Base-by-base conservation (phyloP, 169 alveolate genomes). In the Plasmodium falciparum region DNA sequence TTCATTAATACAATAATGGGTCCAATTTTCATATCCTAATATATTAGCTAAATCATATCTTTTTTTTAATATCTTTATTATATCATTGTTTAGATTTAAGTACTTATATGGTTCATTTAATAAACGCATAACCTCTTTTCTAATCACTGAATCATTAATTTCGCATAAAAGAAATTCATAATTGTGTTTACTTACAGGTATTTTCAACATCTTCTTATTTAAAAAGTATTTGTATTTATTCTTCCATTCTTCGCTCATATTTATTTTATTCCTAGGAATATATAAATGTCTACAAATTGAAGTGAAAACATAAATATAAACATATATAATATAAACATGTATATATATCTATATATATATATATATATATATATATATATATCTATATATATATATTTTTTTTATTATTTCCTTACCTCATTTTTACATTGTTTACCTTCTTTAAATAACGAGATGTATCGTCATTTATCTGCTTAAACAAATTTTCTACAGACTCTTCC, bases 141-240 rank as follows among this genome's bases (percentile, higher is more conserved):
- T 69, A 17, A 56, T 17, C 13, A 17, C 13, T 13, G 91, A 39
- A 3, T 83, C 66, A 12, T 70, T 26, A 17, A 83, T 8, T 22
- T 59, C 86, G 61, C 45, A 49, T 43, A 83, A 39, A 17, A 83
- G 20, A 63, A 54, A 83, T 56, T 83, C 91, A 49, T 83, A 83
- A 59, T 83, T 83, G 54, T 83, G 85, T 61, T 83, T 83, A 26
- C 91, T 83, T 33, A 83, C 47, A 13, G 91, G 91, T 7, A 83
- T 83, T 83, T 63, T 83, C 8, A 83, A 43, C 47, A 69, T 67
- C n/a, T 56, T 69, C n/a, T 29, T 83, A 20, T 83, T 63, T 33
- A 83, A 83, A 43, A 50, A 22, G 15, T 49, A 70, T 47, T 83
- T 74, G 50, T 83, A 83, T 13, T 67, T 83, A 20, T 70, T 56